phyloP scores from a whole-genome alignment of 2,329 filamentous ascomycete genomes.

The Aspergillaceae sp. region DNA sequence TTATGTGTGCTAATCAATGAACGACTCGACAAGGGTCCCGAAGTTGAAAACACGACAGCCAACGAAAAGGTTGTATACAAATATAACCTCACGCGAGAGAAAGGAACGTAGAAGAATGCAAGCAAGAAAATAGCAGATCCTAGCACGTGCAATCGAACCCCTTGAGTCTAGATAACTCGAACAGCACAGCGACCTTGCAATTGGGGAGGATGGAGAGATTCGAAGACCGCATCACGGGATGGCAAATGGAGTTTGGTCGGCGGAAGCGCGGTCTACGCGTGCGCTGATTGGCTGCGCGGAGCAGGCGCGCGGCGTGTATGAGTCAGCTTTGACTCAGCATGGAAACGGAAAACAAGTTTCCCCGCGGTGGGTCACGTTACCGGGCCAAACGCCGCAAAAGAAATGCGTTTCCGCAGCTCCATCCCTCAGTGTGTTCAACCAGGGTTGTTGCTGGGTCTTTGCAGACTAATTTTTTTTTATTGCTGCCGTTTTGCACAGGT shows the following conservation, averaged over 20 bases:
- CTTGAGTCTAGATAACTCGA: background rate
- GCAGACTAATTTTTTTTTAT: background rate
- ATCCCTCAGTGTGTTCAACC: slow-evolving; percentile 5
- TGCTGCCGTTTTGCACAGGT: background rate
- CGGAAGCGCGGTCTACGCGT: slow-evolving; percentile 19
- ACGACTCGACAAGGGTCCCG: background rate
- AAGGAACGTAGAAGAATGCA: background rate
- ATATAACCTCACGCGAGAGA: background rate
- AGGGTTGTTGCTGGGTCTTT: background rate
- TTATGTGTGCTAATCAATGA: background rate
- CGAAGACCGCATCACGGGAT: slow-evolving; percentile 4
- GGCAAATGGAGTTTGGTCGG: slow-evolving; percentile 24
- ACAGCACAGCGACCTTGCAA: background rate
- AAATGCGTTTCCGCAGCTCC: slow-evolving; percentile 5
- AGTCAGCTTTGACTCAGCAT: slow-evolving; percentile 19
- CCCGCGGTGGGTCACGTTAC: slow-evolving; percentile 32
- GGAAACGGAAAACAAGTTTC: slow-evolving; percentile 19
- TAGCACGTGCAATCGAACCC: background rate
- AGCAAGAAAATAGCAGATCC: background rate
- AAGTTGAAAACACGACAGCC: background rate
- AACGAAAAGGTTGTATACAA: background rate
- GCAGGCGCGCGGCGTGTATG: slow-evolving; percentile 4
- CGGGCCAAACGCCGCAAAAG: slow-evolving; percentile 11
- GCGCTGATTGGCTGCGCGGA: slow-evolving; percentile 27
- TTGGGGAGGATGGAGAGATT: slow-evolving; percentile 7